Percentiles rank a stretch among this genome's conserved stretches.
Evolutionary conservation across 441 rosid genomes (phyloP).

Genomic region (Aleurites moluccanus): DNA sequence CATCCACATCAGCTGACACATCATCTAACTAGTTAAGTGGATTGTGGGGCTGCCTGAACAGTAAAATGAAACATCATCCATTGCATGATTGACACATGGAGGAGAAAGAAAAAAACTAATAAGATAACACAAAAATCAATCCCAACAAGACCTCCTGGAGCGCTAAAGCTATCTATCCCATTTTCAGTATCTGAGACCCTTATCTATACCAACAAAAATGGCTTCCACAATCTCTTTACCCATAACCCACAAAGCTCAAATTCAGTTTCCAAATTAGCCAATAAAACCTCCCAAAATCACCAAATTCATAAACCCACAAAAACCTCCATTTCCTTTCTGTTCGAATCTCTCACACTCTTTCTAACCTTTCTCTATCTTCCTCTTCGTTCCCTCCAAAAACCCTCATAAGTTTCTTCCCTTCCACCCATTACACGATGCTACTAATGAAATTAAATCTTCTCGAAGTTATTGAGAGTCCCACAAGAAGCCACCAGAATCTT

Average conservation of each 20-base stretch:
- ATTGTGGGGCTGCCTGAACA: too few relatives aligned
- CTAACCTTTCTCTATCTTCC: constrained; percentile 33
- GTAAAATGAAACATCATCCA: too few relatives aligned
- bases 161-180: too few relatives aligned
- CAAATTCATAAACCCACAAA: constrained; percentile 22
- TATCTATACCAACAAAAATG: constrained; percentile 33
- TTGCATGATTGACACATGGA: too few relatives aligned
- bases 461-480: constrained; percentile 40
- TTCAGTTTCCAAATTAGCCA: constrained; percentile 33
- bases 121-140: too few relatives aligned
- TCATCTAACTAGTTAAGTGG: too few relatives aligned
- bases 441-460: constrained; percentile 32
- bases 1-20: too few relatives aligned
- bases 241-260: constrained; percentile 31
- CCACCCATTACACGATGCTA: constrained; percentile 29
- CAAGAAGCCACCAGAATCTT: constrained; percentile 20
- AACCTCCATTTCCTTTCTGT: constrained; percentile 31
- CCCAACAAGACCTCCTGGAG: too few relatives aligned
- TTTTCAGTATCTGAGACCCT: constrained; percentile 2
- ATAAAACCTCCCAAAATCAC: constrained; percentile 18
- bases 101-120: too few relatives aligned
- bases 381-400: constrained; percentile 43
- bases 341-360: too few relatives aligned
- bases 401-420: constrained; percentile 23
- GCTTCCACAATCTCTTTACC: constrained; percentile 36